These are phyloP conservation scores for Aspergillus sergii DNA, from an alignment of 2,329 filamentous ascomycete genomes.

Conservation along the genomic window DNA sequence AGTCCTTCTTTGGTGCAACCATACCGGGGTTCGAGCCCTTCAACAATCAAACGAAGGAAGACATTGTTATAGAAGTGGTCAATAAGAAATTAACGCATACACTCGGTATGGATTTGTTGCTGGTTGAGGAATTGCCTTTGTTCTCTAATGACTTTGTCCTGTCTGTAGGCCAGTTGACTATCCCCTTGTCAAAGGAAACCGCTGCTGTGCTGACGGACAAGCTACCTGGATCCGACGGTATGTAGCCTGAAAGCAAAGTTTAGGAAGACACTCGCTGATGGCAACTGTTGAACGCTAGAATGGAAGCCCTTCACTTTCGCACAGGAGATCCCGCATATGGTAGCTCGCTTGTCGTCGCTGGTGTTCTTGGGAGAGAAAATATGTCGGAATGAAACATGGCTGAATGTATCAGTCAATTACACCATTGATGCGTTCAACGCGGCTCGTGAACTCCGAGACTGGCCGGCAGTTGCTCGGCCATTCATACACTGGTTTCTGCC, in stretches of 20 bases:
- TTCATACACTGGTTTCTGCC: slow-evolving; percentile 52
- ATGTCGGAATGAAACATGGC: slow-evolving; percentile 58
- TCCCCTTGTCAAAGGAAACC: slow-evolving; percentile 31
- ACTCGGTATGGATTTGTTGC: slow-evolving; percentile 25
- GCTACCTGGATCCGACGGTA: slow-evolving; percentile 30
- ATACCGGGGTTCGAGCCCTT: slow-evolving; percentile 36
- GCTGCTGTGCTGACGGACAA: slow-evolving; percentile 26
- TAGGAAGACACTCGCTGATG: neutral
- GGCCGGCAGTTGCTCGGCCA: slow-evolving; percentile 44
- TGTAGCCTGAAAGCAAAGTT: neutral
- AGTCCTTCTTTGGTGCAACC: slow-evolving; percentile 33
- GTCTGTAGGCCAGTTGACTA: slow-evolving; percentile 25
- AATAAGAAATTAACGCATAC: slow-evolving; percentile 34
- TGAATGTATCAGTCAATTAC: slow-evolving; percentile 40
- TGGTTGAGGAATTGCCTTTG: too few relatives aligned
- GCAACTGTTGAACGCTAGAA: slow-evolving; percentile 33
- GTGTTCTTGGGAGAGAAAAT: slow-evolving; percentile 57
- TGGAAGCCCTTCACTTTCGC: slow-evolving; percentile 60
- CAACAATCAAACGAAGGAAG: slow-evolving; percentile 11
- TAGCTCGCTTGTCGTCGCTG: slow-evolving; percentile 58
- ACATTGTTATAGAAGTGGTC: slow-evolving; percentile 26
- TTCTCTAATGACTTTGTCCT: neutral
- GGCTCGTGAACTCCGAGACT: slow-evolving; percentile 45
- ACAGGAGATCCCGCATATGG: slow-evolving; percentile 53
- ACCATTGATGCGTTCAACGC: slow-evolving; percentile 25